Base-by-base conservation (phyloP, 306 rosid species). In the Oemleria cerasiformis region DNA sequence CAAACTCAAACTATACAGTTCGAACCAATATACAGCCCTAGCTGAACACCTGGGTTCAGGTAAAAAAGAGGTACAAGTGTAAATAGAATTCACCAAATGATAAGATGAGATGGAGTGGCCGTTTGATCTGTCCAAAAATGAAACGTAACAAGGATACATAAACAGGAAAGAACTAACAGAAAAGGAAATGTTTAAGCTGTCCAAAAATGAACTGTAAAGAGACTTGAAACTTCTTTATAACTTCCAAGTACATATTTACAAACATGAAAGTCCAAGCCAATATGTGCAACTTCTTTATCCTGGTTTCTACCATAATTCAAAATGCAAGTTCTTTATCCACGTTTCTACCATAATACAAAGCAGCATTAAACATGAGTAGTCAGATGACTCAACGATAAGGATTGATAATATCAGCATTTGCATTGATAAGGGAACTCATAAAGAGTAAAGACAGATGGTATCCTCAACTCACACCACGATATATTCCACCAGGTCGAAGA, bases 401-500 rank as follows among this genome's bases (percentile, higher is more conserved):
- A 41, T 61, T 65, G 67, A 63, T 20, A 76, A 63, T 44, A 54
- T 53, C 56, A 4, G 40, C 81, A 45, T 47, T 70, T 20, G 34
- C 47, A 68, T 71, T 65, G 38, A 54, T 55, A 61, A 61, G 56
- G 20, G 65, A 77, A 77, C 80, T 30, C 2, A 30, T 30, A 1
- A 30, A 65, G 45, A 5, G 68, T 15, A 17, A 59, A 34, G 17
- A 48, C 16, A 13, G 14, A 17, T 14, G 23, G 20, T 62, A 25
- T 47, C 60, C 82, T 92, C 88, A 92, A 78, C 61, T 88, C 70
- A 84, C 81, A 55, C 98, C 98, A 19, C 97, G 96, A 51, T 91
- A 93, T 48, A 88, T 82, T 49, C 89, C 96, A 77, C 91, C 96
- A 38, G 94, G 94, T 40, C 92, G 90, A 73, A 93, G 96, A 79